A percentile compares a stretch with the other conserved stretches of the same genome.
phyloP scores from a whole-genome alignment of 495 filamentous ascomycete genomes.

The Ramalina intermedia region DNA sequence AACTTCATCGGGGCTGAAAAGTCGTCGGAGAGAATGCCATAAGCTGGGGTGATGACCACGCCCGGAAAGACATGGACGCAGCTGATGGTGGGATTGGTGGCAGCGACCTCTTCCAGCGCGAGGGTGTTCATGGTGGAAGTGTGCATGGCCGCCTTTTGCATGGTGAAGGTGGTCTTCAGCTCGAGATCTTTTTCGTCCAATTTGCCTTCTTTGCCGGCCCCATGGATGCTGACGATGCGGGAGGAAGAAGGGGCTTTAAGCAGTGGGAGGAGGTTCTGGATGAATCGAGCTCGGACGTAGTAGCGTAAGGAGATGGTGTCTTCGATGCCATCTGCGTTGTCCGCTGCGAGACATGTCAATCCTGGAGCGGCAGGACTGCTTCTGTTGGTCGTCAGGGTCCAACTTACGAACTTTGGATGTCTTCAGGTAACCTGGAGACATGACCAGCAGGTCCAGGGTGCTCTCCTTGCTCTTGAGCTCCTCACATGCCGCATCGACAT shows the following conservation, averaged over 20 bases:
- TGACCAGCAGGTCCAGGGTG: constrained; percentile 17
- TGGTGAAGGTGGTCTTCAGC: constrained; percentile 14
- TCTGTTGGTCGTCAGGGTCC: background rate
- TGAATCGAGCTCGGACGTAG: constrained; percentile 27
- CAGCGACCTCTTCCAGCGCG: constrained; percentile 22
- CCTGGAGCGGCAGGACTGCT: background rate
- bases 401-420: background rate
- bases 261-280: constrained; percentile 22
- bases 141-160: constrained; percentile 19
- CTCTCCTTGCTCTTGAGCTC: constrained; percentile 5
- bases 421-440: constrained; percentile 17
- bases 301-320: constrained; percentile 20
- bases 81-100: constrained; percentile 15
- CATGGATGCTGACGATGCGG: constrained; percentile 40
- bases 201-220: constrained; percentile 33
- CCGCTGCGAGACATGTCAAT: constrained; percentile 4
- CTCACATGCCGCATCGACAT: constrained; percentile 7
- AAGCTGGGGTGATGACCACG: constrained; percentile 19
- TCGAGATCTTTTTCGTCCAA: constrained; percentile 33
- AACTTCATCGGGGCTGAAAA: background rate
- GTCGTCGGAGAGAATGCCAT: constrained; percentile 3
- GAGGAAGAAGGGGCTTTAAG: constrained; percentile 18
- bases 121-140: constrained; percentile 18
- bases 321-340: constrained; percentile 21
- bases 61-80: constrained; percentile 29